Base-by-base conservation (phyloP, 192 early-diverging fungal genomes). In the Umbelopsis sp. region DNA sequence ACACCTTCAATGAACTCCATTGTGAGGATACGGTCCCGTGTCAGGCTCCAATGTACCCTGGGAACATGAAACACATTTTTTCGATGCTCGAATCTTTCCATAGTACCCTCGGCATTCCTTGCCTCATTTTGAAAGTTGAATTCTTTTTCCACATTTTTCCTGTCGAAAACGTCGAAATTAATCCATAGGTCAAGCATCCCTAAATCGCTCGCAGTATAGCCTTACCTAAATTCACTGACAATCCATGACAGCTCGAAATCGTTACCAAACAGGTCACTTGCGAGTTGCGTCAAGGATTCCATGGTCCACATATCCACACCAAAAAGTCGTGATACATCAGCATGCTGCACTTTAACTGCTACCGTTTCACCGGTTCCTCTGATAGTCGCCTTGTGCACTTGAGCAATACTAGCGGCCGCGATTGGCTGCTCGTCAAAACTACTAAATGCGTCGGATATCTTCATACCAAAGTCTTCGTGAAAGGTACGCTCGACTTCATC, bases 311-410 rank as follows among this genome's bases (percentile, higher is more conserved):
- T 92, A 67, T 95, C 94, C 46, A 96, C 82, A 33, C 86, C 84
- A 49, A 91, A 85, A 70, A 92, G 87, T 27, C 50, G 66, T 37
- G 69, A 78, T 33, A 87, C 82, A 35, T 93, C 83, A n/a, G 93
- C 91, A 69, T 98, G 96, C 79, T 98, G 96, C 23, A 97, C 81
- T 78, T 98, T 98, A 78, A 98, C 90, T 1, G 96, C 96, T 7
- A 98, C 94, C 67, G 87, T 85, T n/a, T 82, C 74, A 33, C 90
- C 88, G 8, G 77, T 86, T 18, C 82, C 75, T 46, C 10, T 33
- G 2, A 35, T n/a, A 18, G 15, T 85, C 0, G 93, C 96, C 15
- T 84, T 81, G 67, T 98, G 95, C 3, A 98, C 96, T 58, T 97
- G 95, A 20, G 96, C 96, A 30, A 98, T 81, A 6, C 94, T 96